Conservation (phyloP, 306 rosid genomes). For the Dalbergia oliveri region DNA sequence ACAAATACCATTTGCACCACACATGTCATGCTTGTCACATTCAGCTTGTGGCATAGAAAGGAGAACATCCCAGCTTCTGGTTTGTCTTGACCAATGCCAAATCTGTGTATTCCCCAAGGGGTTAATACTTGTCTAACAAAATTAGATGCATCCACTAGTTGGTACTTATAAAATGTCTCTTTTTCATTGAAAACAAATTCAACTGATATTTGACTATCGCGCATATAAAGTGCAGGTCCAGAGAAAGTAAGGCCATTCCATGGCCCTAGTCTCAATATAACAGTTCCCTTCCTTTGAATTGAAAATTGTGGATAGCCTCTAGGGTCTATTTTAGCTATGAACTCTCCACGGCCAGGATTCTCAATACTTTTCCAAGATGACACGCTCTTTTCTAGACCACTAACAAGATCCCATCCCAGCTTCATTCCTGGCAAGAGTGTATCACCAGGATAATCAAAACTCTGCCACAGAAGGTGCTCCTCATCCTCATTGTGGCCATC, state of each 20-base stretch:
- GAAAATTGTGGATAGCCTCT: conserved; percentile 45
- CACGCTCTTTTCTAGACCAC: conserved; percentile 20
- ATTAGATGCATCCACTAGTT: not conserved
- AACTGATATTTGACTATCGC: not conserved
- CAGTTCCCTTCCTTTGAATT: conserved; percentile 12
- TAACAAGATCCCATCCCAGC: conserved; percentile 24
- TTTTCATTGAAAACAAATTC: conserved; percentile 38
- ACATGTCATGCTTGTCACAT: conserved; percentile 42
- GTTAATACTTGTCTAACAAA: not conserved
- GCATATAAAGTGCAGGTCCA: conserved; percentile 26
- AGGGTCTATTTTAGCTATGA: conserved; percentile 34
- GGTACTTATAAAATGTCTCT: conserved; percentile 46
- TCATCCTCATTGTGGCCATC: not conserved
- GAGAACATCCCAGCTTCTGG: conserved; percentile 25
- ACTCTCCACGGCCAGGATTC: conserved; percentile 26
- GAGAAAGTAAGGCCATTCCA: conserved; percentile 48
- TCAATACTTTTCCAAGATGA: conserved; percentile 33
- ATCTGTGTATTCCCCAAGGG: not conserved
- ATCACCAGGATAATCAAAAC: conserved; percentile 52
- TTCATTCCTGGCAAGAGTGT: conserved; percentile 44
- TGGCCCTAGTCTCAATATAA: conserved; percentile 31
- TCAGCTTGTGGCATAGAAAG: conserved; percentile 17
- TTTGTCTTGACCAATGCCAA: conserved; percentile 3
- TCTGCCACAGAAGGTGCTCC: conserved; percentile 50
- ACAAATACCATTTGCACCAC: conserved; percentile 49